Evolutionary conservation across 345 rosid genomes (phyloP), one percentile per base, ranked within the genome.

Genomic region (Eutrema japonicum): DNA sequence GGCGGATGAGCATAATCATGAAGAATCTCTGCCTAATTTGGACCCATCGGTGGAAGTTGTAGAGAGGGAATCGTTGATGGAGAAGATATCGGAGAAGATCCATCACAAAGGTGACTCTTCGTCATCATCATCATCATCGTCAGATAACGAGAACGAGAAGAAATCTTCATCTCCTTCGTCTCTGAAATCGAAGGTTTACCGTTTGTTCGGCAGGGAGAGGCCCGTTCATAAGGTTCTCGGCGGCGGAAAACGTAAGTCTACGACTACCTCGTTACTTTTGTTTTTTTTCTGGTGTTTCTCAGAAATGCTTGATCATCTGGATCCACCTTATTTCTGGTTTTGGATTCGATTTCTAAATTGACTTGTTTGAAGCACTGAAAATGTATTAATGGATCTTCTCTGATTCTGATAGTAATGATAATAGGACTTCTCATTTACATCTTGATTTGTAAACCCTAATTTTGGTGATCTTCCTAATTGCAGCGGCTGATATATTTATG

Each of bases 401-500:
- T 11, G 59, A 2, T 50, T 13, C 27, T 51, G 36, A 6, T 50
- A 26, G 22, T 14, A n/a, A 46, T 14, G 22, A 6, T 46, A 1
- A 8, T 46, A n/a, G 5, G 50, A 14, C 3, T 14, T 14, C 26
- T n/a, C 3, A n/a, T 13, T 6, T 11, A 22, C 5, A 2, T 16
- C 12, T 18, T n/a, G 72, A 53, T 53, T 48, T 30, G 2, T 51
- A 16, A 29, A 46, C 47, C 53, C 18, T 55, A 29, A 18, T 68
- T 22, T 7, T 37, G 58, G 16, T 42, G 41, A 70, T 58, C 9
- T 11, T 33, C 0, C 3, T 30, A 77, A 71, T 30, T 60, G 49
- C 49, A 91, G 96, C 84, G 61, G 96, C 96, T 0, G 96, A 95
- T 64, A 74, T 95, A 62, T 84, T 95, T 64, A 83, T 95, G 55